These are phyloP conservation scores for Geotrichum europaeum DNA, from an alignment of 1,139 yeast genomes.

Conservation along the genomic window DNA sequence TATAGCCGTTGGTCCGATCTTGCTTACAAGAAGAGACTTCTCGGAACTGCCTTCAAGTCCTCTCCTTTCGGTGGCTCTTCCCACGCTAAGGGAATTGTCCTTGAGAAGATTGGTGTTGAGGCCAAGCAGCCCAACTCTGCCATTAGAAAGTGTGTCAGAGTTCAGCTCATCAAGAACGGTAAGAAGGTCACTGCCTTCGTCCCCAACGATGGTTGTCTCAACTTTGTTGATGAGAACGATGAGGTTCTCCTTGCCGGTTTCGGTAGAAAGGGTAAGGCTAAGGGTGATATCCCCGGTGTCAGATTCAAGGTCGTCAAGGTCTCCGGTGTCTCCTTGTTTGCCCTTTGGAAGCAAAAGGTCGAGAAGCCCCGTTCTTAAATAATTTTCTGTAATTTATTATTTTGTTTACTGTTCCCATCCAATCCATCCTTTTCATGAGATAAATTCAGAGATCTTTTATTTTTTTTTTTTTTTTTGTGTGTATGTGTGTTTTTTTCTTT, in stretches of 20 bases:
- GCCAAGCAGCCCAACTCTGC: conserved; percentile 99
- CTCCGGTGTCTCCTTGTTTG: conserved; percentile 98
- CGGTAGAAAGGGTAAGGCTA: conserved; percentile 99
- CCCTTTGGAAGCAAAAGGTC: conserved; percentile 99
- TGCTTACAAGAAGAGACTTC: conserved; percentile 95
- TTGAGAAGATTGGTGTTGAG: conserved; percentile 99
- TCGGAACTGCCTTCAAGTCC: conserved; percentile 99
- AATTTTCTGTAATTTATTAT: background rate
- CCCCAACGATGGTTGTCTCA: conserved; percentile 99
- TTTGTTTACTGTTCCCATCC: background rate
- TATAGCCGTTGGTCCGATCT: conserved; percentile 96
- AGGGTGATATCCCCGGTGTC: conserved; percentile 99
- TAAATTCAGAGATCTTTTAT: background rate
- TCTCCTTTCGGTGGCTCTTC: conserved; percentile 99
- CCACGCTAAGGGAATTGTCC: conserved; percentile 99
- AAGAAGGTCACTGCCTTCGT: conserved; percentile 99
- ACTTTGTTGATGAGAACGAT: conserved; percentile 99
- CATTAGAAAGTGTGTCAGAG: conserved; percentile 99
- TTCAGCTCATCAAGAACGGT: conserved; percentile 99
- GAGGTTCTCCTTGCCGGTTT: conserved; percentile 99
- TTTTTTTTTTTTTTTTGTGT: too few species aligned
- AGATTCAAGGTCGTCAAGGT: conserved; percentile 99
- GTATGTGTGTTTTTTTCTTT: too few species aligned
- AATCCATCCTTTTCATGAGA: background rate
- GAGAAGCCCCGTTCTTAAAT: conserved; percentile 99